phyloP scores from a whole-genome alignment of 257 asterid species.

The Plantago ovata region DNA sequence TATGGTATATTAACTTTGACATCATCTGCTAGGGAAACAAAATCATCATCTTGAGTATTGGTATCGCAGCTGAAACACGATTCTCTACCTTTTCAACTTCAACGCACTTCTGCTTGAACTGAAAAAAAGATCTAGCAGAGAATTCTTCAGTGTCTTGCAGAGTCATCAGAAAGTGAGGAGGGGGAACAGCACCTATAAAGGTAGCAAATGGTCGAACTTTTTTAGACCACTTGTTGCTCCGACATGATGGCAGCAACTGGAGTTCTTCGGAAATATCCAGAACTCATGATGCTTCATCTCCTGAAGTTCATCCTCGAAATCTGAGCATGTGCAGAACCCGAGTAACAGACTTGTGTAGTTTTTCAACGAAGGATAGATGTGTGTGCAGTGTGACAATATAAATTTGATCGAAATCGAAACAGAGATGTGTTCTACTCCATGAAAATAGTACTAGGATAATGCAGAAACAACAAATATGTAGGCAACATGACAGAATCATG shows the following conservation, averaged over 20 bases:
- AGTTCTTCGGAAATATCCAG: conserved; percentile 32
- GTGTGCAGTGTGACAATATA: too few species aligned
- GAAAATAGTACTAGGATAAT: too few species aligned
- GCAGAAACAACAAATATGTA: too few species aligned
- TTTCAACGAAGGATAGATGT: too few species aligned
- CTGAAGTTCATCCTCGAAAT: conserved; percentile 26
- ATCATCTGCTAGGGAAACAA: conserved; percentile 61
- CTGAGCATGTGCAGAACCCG: conserved; percentile 36
- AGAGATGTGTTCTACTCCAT: too few species aligned
- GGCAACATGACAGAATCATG: too few species aligned
- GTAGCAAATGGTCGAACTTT: conserved; percentile 38
- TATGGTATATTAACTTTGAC: conserved; percentile 33
- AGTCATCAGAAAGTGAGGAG: conserved; percentile 50
- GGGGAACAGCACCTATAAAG: conserved; percentile 44
- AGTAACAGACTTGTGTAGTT: conserved; percentile 37
- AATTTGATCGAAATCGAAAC: too few species aligned
- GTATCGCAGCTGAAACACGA: conserved; percentile 21
- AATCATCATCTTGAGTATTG: too few species aligned
- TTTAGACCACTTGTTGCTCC: conserved; percentile 41
- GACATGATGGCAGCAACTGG: conserved; percentile 42
- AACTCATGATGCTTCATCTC: conserved; percentile 36
- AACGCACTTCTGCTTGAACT: conserved; percentile 41
- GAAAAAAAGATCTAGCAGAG: conserved; percentile 38
- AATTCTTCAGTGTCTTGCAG: conserved; percentile 44
- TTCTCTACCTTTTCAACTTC: conserved; percentile 43